Conservation (phyloP, 1,284 basidiomycete genomes). For the Heimioporus retisporus region DNA sequence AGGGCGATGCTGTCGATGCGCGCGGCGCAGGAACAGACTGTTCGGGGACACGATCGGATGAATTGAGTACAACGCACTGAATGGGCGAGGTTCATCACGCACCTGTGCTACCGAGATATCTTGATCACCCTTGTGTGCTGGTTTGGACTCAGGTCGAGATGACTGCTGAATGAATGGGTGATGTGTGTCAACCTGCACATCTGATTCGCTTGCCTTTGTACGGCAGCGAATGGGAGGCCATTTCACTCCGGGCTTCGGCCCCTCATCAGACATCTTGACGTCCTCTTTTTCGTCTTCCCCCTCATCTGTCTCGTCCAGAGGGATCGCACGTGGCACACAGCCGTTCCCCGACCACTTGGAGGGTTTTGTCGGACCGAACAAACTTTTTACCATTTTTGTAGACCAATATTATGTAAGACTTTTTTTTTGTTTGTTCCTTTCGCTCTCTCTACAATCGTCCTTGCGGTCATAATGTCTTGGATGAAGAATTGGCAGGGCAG, state of each 20-base stretch:
- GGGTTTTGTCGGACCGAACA: too few species aligned
- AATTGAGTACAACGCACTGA: constrained; percentile 12
- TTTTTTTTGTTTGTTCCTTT: too few species aligned
- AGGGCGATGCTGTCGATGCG: constrained; percentile 34
- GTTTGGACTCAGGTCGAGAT: neutral
- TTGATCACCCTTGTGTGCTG: too few species aligned
- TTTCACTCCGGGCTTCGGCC: neutral
- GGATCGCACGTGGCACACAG: constrained; percentile 19
- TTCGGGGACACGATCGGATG: constrained; percentile 5
- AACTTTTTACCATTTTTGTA: too few species aligned
- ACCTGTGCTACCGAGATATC: too few species aligned
- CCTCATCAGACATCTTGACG: neutral
- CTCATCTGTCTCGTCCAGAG: neutral
- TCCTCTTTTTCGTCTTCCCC: neutral
- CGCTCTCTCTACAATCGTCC: too few species aligned
- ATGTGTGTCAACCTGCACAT: constrained; percentile 8
- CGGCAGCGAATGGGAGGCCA: constrained; percentile 36
- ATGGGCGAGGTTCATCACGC: neutral
- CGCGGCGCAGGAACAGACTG: constrained; percentile 23
- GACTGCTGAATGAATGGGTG: constrained; percentile 37
- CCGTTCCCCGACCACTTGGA: constrained; percentile 15
- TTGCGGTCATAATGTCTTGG: too few species aligned
- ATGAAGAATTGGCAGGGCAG: too few species aligned
- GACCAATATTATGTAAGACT: too few species aligned
- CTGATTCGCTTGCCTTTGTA: constrained; percentile 1